phyloP scores from a whole-genome alignment of 495 filamentous ascomycete species.

The Astrocystis sublimbata region DNA sequence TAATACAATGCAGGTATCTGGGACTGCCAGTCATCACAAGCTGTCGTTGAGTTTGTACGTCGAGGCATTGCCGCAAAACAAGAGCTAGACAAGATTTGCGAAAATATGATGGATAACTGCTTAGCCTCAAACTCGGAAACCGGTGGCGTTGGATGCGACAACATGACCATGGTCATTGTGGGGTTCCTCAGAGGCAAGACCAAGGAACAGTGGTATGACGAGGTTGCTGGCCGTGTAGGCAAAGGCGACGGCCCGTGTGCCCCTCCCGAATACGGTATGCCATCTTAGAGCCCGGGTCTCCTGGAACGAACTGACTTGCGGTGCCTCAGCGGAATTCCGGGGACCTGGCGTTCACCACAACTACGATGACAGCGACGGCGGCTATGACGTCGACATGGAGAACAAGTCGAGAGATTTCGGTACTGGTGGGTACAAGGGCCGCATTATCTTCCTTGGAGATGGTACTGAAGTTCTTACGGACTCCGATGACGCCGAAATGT shows the following conservation, averaged over 20 bases:
- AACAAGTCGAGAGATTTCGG: constrained; percentile 51
- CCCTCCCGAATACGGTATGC: constrained; percentile 98
- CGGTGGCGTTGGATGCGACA: constrained; percentile 96
- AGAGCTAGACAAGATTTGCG: constrained; percentile 86
- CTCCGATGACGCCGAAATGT: constrained; percentile 86
- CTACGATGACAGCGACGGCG: constrained; percentile 89
- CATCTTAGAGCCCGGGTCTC: constrained; percentile 46
- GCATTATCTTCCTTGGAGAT: constrained; percentile 93
- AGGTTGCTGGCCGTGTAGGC: constrained; percentile 90
- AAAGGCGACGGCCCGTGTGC: constrained; percentile 98
- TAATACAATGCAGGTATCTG: constrained; percentile 76
- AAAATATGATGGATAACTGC: constrained; percentile 99
- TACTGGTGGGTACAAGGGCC: constrained; percentile 65
- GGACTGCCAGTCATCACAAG: constrained; percentile 98
- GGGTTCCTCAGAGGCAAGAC: constrained; percentile 85
- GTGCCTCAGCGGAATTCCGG: constrained; percentile 83
- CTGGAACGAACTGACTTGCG: constrained; percentile 49
- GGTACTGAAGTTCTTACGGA: constrained; percentile 87
- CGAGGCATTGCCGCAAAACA: constrained; percentile 95
- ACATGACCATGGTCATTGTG: constrained; percentile 97
- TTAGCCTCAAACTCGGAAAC: constrained; percentile 96
- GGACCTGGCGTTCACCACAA: constrained; percentile 87
- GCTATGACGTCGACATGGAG: constrained; percentile 83
- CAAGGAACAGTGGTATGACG: constrained; percentile 97
- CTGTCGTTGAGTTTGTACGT: constrained; percentile 94